A percentile compares a stretch with the other conserved stretches of the same genome.
phyloP scores from a whole-genome alignment of 768 basidiomycete species.

The Royoungia palumana region DNA sequence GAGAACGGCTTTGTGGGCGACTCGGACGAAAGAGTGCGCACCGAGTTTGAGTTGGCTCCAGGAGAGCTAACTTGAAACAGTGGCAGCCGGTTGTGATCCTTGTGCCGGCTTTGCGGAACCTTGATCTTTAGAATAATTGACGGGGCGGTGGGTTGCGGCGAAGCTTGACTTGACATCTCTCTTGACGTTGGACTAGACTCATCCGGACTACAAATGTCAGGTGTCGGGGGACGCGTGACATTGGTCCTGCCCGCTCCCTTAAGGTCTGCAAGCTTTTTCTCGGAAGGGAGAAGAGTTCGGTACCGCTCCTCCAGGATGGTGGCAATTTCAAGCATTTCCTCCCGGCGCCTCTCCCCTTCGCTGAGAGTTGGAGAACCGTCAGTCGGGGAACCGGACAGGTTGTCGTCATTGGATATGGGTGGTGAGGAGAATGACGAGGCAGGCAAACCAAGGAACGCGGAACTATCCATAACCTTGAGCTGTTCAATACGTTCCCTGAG shows the following conservation, averaged over 20 bases:
- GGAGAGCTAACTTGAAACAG: slow-evolving; percentile 16
- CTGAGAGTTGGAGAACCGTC: slow-evolving; percentile 38
- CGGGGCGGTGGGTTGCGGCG: slow-evolving; percentile 18
- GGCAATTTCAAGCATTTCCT: slow-evolving; percentile 73
- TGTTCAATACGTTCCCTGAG: slow-evolving; percentile 87
- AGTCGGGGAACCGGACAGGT: slow-evolving; percentile 32
- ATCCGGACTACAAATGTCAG: slow-evolving; percentile 15
- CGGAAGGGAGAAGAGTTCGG: slow-evolving; percentile 67
- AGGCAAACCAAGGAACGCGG: slow-evolving; percentile 64
- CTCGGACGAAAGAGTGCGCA: slow-evolving; percentile 11
- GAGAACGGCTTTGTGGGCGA: slow-evolving; percentile 28
- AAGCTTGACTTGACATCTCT: slow-evolving; percentile 9
- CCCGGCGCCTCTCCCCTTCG: slow-evolving; percentile 73
- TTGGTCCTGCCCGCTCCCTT: slow-evolving; percentile 19
- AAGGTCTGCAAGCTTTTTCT: slow-evolving; percentile 43
- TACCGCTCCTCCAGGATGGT: slow-evolving; percentile 67
- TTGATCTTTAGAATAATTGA: slow-evolving; percentile 36
- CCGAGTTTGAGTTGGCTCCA: slow-evolving; percentile 10
- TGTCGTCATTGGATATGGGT: slow-evolving; percentile 21
- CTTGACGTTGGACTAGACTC: slow-evolving; percentile 10
- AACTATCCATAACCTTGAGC: slow-evolving; percentile 66
- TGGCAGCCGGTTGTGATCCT: slow-evolving; percentile 9
- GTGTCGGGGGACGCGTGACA: slow-evolving; percentile 10
- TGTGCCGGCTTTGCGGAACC: slow-evolving; percentile 28
- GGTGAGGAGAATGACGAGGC: slow-evolving; percentile 52